These are phyloP conservation scores for Astrothelium macrocarpum DNA, from an alignment of 495 filamentous ascomycete species.

Conservation along the genomic window DNA sequence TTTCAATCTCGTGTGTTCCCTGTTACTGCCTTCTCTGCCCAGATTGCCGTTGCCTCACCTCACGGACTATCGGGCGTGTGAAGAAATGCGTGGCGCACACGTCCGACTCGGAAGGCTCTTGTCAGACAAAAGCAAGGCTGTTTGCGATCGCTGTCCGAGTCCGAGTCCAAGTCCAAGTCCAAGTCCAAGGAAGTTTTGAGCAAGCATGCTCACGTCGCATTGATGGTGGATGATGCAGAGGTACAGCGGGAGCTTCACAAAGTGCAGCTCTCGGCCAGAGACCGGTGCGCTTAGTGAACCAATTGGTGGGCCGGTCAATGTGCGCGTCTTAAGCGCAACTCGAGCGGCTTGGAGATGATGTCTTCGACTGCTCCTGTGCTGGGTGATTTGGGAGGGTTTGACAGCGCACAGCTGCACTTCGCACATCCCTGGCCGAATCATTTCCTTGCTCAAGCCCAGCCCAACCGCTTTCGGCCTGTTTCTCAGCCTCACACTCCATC, in stretches of 20 bases:
- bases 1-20: not conserved
- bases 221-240: not conserved
- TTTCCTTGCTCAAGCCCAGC: not conserved
- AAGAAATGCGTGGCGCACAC: not conserved
- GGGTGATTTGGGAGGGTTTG: conserved; percentile 1
- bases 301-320: not conserved
- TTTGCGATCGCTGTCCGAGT: not conserved
- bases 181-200: not conserved
- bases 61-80: not conserved
- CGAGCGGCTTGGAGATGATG: not conserved
- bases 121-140: not conserved
- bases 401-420: conserved; percentile 3
- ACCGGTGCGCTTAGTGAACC: not conserved
- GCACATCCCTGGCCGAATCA: not conserved
- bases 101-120: not conserved
- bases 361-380: too few species aligned
- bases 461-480: not conserved
- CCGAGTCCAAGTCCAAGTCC: not conserved
- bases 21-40: not conserved
- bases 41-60: not conserved
- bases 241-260: not conserved
- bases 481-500: not conserved
- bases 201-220: not conserved
- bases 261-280: not conserved
- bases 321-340: not conserved